Base-by-base conservation (phyloP, 345 rosid genomes). In the Turritis glabra region DNA sequence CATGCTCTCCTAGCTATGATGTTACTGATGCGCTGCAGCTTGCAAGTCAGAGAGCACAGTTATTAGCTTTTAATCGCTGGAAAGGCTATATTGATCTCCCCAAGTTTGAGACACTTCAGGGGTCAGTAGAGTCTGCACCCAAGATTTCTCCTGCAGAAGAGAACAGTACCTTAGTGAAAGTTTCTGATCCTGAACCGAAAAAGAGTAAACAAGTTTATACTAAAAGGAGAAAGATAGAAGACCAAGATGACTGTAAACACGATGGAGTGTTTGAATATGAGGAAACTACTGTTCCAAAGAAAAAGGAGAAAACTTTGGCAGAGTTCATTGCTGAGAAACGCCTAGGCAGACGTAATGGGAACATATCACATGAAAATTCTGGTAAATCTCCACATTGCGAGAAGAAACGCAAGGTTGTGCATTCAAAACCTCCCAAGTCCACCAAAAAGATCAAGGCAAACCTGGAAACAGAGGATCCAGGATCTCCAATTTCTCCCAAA, bases 41-140 rank as follows among this genome's bases (percentile, higher is more conserved):
- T 58, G 80, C 68, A 8, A 82, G 74, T 32, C 72, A 79, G 21
- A 75, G 74, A 71, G 87, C 96, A 63, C 88, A 80, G 62, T 56
- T 91, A 67, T 77, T 83, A 73, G 90, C 94, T 55, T 88, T 88
- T 74, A 68, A 68, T 77, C 85, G 78, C 25, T 89, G 89, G 92
- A 93, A 85, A 80, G 94, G 94, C 46, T 83, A 75, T 67, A 35
- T 76, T 19, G 75, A 75, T 22, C 84, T 91, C 55, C 94, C 94
- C 2, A 84, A 82, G 80, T 78, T 88, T 63, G 81, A 73, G 79
- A 40, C 77, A 22, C 80, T 85, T 38, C 71, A 66, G 26, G 85
- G 84, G 19, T 69, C 81, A 72, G 66, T 76, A 58, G 88, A 85
- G 79, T 69, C 78, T 46, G 85, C 83, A 54, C 85, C 78, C 18